Base-by-base conservation (phyloP, 2,329 filamentous ascomycete species). In the Thielaviopsis ethacetica region DNA sequence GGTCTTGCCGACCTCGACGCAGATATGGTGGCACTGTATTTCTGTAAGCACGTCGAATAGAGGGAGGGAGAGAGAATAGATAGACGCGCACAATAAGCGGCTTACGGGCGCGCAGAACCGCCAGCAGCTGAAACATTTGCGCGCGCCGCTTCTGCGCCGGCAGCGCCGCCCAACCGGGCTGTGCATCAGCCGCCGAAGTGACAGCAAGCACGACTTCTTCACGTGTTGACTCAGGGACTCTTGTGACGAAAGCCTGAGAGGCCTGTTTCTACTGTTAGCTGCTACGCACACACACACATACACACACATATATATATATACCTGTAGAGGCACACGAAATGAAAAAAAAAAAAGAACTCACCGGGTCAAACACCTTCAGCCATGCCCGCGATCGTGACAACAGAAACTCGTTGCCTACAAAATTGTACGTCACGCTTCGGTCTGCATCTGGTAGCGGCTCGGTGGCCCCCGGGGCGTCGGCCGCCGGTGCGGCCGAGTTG, bases 221-320 rank as follows among this genome's bases (percentile, higher is more conserved):
- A 3, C 19, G 38, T 7, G 62, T 65, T 3, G 63, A 64, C n/a
- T 66, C 64, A 4, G 64, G 64, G n/a, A 65, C 62, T n/a, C 64
- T 52, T n/a, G 64, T 65, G 2, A 65, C 41, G 51, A 65, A 62
- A 2, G 30, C 53, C 50, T 64, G 63, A 24, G 63, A 62, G 22
- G 63, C 61, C 62, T 63, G n/a, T 34, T 12, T 30, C 13, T 3
- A 56, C 21, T 47, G 24, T 49, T 22, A 22, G 21, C 19, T 26
- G 26, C n/a, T n/a, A n/a, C n/a, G n/a, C n/a, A n/a, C n/a, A n/a
- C n/a, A n/a, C n/a, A n/a, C n/a, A n/a, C n/a, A n/a, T n/a, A n/a
- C n/a, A n/a, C n/a, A n/a, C n/a, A n/a, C n/a, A n/a, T n/a, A n/a
- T n/a, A n/a, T n/a, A n/a, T n/a, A n/a, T n/a, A n/a, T n/a, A 24